phyloP scores from a whole-genome alignment of 495 filamentous ascomycete species.

The Penicillium coprophilum region DNA sequence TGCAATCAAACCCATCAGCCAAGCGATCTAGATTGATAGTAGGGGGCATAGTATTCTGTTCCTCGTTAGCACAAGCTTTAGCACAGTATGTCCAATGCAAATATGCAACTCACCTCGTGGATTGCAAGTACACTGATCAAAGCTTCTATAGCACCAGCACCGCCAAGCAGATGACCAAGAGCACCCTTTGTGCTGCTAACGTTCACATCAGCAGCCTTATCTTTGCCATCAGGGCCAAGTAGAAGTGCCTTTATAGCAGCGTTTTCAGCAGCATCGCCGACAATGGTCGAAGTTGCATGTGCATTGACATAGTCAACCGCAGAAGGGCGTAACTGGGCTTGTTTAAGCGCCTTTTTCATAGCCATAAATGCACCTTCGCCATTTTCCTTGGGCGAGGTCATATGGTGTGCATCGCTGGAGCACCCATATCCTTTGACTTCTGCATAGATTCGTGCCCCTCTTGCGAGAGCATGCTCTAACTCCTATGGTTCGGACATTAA shows the following conservation, averaged over 20 bases:
- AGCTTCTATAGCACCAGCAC: slow-evolving; percentile 85
- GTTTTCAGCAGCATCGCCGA: slow-evolving; percentile 90
- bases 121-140: slow-evolving; percentile 80
- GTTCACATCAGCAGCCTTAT: slow-evolving; percentile 64
- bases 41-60: slow-evolving; percentile 75
- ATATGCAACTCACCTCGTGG: slow-evolving; percentile 59
- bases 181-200: slow-evolving; percentile 94
- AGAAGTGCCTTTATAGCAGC: slow-evolving; percentile 76
- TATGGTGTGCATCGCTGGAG: slow-evolving; percentile 85
- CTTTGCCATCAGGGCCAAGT: slow-evolving; percentile 65
- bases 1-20: slow-evolving; percentile 73
- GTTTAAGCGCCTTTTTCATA: slow-evolving; percentile 79
- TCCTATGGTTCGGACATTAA: slow-evolving; percentile 50
- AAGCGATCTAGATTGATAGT: slow-evolving; percentile 79
- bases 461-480: slow-evolving; percentile 77
- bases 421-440: slow-evolving; percentile 87
- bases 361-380: slow-evolving; percentile 77
- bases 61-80: slow-evolving; percentile 21
- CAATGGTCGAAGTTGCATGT: slow-evolving; percentile 81
- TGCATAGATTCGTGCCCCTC: slow-evolving; percentile 82
- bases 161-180: slow-evolving; percentile 87
- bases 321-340: slow-evolving; percentile 65
- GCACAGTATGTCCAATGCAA: background rate
- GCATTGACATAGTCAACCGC: slow-evolving; percentile 93
- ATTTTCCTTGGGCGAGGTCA: slow-evolving; percentile 82